A percentile compares a stretch with the other conserved stretches of the same genome.
Conservation (phyloP, 805 yeast genomes). For the Teunomyces pallodes region DNA sequence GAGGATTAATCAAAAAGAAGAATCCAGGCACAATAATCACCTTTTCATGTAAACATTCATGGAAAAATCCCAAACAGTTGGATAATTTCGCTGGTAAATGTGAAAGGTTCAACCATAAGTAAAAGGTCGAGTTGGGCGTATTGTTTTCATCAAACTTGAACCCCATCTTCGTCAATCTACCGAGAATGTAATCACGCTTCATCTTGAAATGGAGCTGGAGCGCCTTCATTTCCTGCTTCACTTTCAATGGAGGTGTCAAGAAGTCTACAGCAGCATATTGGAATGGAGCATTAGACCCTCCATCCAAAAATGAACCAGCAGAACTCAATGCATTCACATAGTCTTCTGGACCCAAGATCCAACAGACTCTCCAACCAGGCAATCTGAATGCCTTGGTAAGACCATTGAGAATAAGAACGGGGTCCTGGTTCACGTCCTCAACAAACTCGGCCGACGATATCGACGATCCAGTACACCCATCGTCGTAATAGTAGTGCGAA, state of each 20-base stretch:
- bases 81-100: slow-evolving; percentile 55
- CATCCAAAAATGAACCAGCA: slow-evolving; percentile 60
- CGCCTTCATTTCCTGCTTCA: slow-evolving; percentile 53
- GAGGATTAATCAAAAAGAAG: slow-evolving; percentile 59
- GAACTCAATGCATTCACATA: slow-evolving; percentile 53
- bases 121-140: slow-evolving; percentile 57
- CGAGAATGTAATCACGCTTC: slow-evolving; percentile 56
- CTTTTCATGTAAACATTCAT: slow-evolving; percentile 58
- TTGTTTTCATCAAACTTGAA: slow-evolving; percentile 43
- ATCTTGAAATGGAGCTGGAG: slow-evolving; percentile 54
- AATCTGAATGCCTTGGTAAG: slow-evolving; percentile 59
- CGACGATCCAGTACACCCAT: slow-evolving; percentile 51
- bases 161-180: slow-evolving; percentile 51
- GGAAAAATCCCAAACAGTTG: slow-evolving; percentile 61
- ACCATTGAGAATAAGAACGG: slow-evolving; percentile 59
- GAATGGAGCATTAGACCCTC: slow-evolving; percentile 61
- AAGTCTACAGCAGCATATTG: slow-evolving; percentile 58
- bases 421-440: slow-evolving; percentile 55
- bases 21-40: slow-evolving; percentile 64
- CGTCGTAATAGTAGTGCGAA: slow-evolving; percentile 56
- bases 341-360: slow-evolving; percentile 63
- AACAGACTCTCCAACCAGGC: slow-evolving; percentile 65
- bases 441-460: slow-evolving; percentile 50
- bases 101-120: slow-evolving; percentile 55
- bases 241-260: slow-evolving; percentile 47